Percentiles rank a stretch among this genome's conserved stretches.
These are phyloP conservation scores for Glomus cerebriforme DNA, from an alignment of 192 early-diverging fungal genomes.

Conservation along the genomic window DNA sequence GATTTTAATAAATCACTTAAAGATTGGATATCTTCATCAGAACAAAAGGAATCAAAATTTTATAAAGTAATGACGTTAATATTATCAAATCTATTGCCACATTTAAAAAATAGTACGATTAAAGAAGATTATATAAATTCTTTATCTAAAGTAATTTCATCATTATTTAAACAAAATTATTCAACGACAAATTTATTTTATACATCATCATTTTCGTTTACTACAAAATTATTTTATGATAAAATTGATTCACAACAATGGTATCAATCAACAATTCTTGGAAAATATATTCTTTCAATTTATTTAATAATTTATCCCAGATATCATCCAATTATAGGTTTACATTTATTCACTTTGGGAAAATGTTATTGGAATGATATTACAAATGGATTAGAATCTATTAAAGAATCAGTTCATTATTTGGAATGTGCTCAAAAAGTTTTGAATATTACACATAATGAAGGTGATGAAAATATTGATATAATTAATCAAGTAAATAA, in stretches of 20 bases:
- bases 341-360: slow-evolving; percentile 49
- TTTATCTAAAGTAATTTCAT: slow-evolving; percentile 28
- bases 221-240: slow-evolving; percentile 46
- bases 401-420: neutral
- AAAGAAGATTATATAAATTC: slow-evolving; percentile 33
- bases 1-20: no score
- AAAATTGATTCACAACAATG: slow-evolving; percentile 42
- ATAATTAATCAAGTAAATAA: slow-evolving; percentile 4
- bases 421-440: slow-evolving; percentile 1
- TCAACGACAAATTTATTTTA: slow-evolving; percentile 31
- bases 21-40: neutral
- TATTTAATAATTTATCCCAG: slow-evolving; percentile 53
- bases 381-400: slow-evolving; percentile 12
- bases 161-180: slow-evolving; percentile 27
- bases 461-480: neutral
- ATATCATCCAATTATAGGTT: slow-evolving; percentile 50
- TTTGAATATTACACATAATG: slow-evolving; percentile 8
- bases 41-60: neutral
- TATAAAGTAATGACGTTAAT: neutral
- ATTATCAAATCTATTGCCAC: slow-evolving; percentile 22
- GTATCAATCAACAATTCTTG: slow-evolving; percentile 43
- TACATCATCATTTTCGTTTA: slow-evolving; percentile 40
- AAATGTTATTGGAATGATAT: slow-evolving; percentile 54
- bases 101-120: slow-evolving; percentile 38
- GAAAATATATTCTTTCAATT: slow-evolving; percentile 46